These are phyloP conservation scores for Pichia cabralensis DNA, from an alignment of 805 yeast genomes.

Conservation along the genomic window DNA sequence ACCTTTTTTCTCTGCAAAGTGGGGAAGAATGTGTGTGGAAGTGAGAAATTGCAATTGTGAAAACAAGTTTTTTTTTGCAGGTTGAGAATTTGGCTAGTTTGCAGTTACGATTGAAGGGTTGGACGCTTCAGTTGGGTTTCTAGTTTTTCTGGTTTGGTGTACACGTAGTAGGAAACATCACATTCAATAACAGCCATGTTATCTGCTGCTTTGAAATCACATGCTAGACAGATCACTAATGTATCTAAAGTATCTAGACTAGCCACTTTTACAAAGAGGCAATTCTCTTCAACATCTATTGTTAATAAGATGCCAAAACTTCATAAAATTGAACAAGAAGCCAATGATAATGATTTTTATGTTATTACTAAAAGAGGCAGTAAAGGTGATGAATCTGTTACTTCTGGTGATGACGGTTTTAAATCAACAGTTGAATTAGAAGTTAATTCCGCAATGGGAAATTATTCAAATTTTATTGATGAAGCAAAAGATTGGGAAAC, in stretches of 20 bases:
- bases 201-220: slow-evolving; percentile 9
- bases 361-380: slow-evolving; percentile 23
- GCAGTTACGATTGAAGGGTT: no score
- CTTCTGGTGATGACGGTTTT: slow-evolving; percentile 15
- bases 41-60: no score
- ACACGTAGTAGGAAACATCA: no score
- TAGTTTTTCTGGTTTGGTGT: no score
- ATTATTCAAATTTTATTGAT: slow-evolving; percentile 25
- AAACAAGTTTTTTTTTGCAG: no score
- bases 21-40: no score
- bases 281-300: slow-evolving; percentile 3
- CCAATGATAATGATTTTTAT: slow-evolving; percentile 24
- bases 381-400: slow-evolving; percentile 15
- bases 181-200: no score
- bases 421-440: slow-evolving; percentile 20
- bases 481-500: slow-evolving; percentile 27
- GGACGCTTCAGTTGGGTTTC: no score
- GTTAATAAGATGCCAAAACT: slow-evolving; percentile 9
- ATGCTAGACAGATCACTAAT: slow-evolving; percentile 2
- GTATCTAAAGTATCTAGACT: slow-evolving; percentile 5
- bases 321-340: slow-evolving; percentile 17
- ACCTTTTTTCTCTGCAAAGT: no score
- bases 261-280: no score
- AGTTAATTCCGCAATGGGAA: slow-evolving; percentile 34
- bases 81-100: no score